Conservation (phyloP, 768 basidiomycete genomes). For the Tricholoma terreum region DNA sequence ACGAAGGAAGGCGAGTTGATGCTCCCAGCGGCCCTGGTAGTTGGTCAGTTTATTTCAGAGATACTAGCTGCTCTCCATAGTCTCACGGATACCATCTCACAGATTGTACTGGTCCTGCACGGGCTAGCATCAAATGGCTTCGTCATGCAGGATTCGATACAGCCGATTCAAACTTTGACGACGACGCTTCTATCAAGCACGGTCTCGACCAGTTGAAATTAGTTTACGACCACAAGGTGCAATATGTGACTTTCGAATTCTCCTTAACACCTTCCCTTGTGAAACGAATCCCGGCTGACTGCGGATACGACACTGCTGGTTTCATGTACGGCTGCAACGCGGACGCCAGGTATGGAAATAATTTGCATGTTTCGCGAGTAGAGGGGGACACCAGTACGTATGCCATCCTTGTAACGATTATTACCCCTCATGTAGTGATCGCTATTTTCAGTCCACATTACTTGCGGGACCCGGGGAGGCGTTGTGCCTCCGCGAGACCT, state of each 20-base stretch:
- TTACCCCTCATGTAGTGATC: no score
- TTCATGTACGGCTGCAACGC: background rate
- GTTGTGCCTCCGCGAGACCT: slow-evolving; percentile 10
- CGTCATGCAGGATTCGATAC: slow-evolving; percentile 16
- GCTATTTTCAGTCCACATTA: background rate
- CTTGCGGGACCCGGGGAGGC: slow-evolving; percentile 2
- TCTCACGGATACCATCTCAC: background rate
- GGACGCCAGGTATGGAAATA: slow-evolving; percentile 4
- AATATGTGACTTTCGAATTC: background rate
- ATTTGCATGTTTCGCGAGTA: background rate
- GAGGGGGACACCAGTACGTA: slow-evolving; percentile 4
- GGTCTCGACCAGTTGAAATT: background rate
- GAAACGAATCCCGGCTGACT: background rate
- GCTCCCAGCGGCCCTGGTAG: background rate
- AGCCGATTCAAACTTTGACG: background rate
- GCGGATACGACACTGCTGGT: background rate
- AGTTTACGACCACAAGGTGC: background rate
- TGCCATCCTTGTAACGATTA: no score
- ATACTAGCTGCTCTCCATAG: no score
- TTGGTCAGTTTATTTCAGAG: background rate
- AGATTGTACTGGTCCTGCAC: slow-evolving; percentile 31
- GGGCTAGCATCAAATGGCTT: slow-evolving; percentile 26
- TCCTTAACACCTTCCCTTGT: background rate
- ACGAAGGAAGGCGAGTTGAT: background rate
- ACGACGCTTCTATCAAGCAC: background rate